Percentiles rank a stretch among this genome's conserved stretches.
Conservation (phyloP, 495 filamentous ascomycete species). For the Astrothelium macrocarpum region DNA sequence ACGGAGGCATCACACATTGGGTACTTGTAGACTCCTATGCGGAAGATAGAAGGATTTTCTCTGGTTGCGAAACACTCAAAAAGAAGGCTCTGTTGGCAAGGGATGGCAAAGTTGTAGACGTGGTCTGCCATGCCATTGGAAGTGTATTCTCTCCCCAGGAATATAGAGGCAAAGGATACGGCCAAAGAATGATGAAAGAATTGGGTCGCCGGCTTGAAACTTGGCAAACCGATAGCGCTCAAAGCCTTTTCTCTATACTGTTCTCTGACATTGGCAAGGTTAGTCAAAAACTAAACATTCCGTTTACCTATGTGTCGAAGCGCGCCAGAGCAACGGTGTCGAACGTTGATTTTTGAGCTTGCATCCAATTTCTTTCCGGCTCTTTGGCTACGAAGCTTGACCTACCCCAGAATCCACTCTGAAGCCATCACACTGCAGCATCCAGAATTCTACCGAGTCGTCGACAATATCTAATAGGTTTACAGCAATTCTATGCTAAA, state of each 20-base stretch:
- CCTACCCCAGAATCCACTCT: background rate
- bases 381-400: background rate
- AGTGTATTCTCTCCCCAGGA: slow-evolving; percentile 74
- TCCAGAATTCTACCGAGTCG: too few relatives aligned
- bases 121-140: slow-evolving; percentile 68
- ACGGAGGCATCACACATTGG: slow-evolving; percentile 78
- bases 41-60: slow-evolving; percentile 53
- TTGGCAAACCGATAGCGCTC: slow-evolving; percentile 40
- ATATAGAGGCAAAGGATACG: slow-evolving; percentile 69
- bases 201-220: slow-evolving; percentile 44
- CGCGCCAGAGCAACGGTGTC: background rate
- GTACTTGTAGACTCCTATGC: slow-evolving; percentile 55
- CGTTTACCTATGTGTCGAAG: background rate
- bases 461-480: background rate
- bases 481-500: slow-evolving; percentile 66
- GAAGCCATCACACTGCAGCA: background rate
- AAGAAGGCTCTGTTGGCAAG: slow-evolving; percentile 57
- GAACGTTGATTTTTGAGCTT: background rate
- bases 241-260: slow-evolving; percentile 56
- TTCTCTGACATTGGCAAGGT: slow-evolving; percentile 93
- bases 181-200: slow-evolving; percentile 57
- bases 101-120: slow-evolving; percentile 46
- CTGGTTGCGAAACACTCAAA: slow-evolving; percentile 71
- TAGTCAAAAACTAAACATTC: slow-evolving; percentile 3
- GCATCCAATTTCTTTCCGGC: background rate